phyloP scores from a whole-genome alignment of 495 filamentous ascomycete species.

The Aspergillus indologenus region DNA sequence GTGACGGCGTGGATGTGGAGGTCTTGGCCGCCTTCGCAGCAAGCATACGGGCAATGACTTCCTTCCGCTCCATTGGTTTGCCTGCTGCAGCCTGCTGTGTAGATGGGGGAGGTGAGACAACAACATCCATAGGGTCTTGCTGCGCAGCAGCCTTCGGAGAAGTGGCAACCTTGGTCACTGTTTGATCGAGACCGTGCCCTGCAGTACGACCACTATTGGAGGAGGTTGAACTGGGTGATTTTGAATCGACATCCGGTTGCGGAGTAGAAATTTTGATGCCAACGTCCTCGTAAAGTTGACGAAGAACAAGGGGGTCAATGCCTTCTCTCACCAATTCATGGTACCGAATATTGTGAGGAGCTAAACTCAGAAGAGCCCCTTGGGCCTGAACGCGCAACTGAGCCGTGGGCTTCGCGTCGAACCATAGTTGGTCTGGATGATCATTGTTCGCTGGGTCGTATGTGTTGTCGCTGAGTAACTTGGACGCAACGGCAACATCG shows the following conservation, averaged over 20 bases:
- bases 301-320: slow-evolving; percentile 59
- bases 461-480: neutral
- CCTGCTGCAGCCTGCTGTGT: slow-evolving; percentile 20
- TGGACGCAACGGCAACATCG: neutral
- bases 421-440: neutral
- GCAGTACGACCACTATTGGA: neutral
- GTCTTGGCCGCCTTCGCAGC: slow-evolving; percentile 53
- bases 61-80: slow-evolving; percentile 68
- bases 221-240: neutral
- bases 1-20: slow-evolving; percentile 20
- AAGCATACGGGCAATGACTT: slow-evolving; percentile 70
- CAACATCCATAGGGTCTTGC: slow-evolving; percentile 2
- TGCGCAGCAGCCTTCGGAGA: slow-evolving; percentile 1
- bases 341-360: slow-evolving; percentile 62
- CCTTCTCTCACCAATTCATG: slow-evolving; percentile 69
- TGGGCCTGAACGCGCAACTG: slow-evolving; percentile 66
- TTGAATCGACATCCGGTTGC: slow-evolving; percentile 2
- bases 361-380: slow-evolving; percentile 62
- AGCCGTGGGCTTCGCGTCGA: slow-evolving; percentile 21
- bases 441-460: neutral
- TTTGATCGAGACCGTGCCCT: neutral
- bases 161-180: neutral
- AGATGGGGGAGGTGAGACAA: slow-evolving; percentile 9
- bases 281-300: slow-evolving; percentile 61
- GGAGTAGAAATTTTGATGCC: slow-evolving; percentile 45